Base-by-base conservation (phyloP, 2,329 filamentous ascomycete species). In the Corniculantispora saksenae region DNA sequence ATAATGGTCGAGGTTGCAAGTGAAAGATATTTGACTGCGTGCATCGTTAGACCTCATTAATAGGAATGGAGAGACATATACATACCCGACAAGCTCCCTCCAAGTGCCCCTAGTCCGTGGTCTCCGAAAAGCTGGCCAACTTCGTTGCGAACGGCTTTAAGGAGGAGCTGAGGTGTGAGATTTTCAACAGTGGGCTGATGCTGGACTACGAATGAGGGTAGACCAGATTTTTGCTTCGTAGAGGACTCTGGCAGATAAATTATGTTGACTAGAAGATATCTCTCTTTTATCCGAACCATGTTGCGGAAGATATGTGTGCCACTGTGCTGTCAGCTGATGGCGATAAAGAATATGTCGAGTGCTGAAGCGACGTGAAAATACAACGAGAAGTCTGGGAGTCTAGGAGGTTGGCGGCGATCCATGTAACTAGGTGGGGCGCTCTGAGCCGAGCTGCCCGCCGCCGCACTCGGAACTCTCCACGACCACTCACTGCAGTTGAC, bases 241-340 rank as follows among this genome's bases (percentile, higher is more conserved):
- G 73, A 68, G 12, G 81, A 68, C 15, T 86, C 80, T 8, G 88
- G 84, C 0, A 94, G 93, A 73, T 97, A 97, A 55, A 98, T 84
- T 69, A 98, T 93, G 75, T 97, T 92, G 67, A 98, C 87, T n/a
- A 98, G 88, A 21, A 99, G 86, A 77, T 99, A 99, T 72, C 95
- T 90, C 78, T 97, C 91, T 79, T 99, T 99, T 70, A 98, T 87
- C 74, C 95, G 92, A 66, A 99, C 95, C 95, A 99, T 97, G 57
- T 43, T 68, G 27, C 3, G 17, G 29, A 13, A 3, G 12, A 3
- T 4, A 13, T 4, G 17, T 43, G 38, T 13, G 9, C 38, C 38
- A 43, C 10, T 19, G 38, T 13, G 38, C 38, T 19, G 38, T 43
- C 12, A 43, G 38, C 17, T 13, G 38, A 13, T 13, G 17, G 38